Evolutionary conservation across 306 rosid genomes (phyloP), one percentile per base, ranked within the genome.

Genomic region (Vigna unguiculata): DNA sequence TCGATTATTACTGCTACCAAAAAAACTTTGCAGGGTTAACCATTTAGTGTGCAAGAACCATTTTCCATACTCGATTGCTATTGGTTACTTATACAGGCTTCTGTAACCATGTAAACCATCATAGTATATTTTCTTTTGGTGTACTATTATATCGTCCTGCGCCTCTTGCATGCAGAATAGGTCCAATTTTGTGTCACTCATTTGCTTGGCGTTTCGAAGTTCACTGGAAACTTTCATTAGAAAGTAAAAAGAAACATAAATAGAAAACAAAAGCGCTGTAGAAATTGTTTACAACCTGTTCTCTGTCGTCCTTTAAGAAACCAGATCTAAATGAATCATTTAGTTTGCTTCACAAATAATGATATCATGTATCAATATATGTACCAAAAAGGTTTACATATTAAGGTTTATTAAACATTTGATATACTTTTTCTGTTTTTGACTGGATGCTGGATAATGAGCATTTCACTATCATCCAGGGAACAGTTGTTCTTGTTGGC

Each of bases 401-500:
- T 9, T 20, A 52, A 49, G 19, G 40, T n/a, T 3, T 48, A 21
- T 38, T 52, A 34, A 7, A 9, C 19, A 14, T 38, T 63, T 51
- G 30, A 51, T 51, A 36, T 34, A 15, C 21, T 51, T 34, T 28
- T 34, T 75, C 41, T 12, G 64, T 10, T 40, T 41, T 21, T 67
- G 5, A 20, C 19, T 43, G 25, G 28, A 68, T 17, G 48, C 24
- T 13, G 22, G 28, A 19, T 45, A 45, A 43, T 45, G 28, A 78
- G 14, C 54, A 59, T 20, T 58, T 59, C 10, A 47, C 14, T 46
- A 25, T 69, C 62, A 70, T 78, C 38, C 76, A 47, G 63, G 49
- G 45, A 21, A 52, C 82, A 58, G 32, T 28, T 45, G 30, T 45
- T 58, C 30, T 43, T 68, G 46, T 19, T 65, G 21, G 34, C 68